Conservation (phyloP, 1,139 yeast species). For the Kazachstania sp. region DNA sequence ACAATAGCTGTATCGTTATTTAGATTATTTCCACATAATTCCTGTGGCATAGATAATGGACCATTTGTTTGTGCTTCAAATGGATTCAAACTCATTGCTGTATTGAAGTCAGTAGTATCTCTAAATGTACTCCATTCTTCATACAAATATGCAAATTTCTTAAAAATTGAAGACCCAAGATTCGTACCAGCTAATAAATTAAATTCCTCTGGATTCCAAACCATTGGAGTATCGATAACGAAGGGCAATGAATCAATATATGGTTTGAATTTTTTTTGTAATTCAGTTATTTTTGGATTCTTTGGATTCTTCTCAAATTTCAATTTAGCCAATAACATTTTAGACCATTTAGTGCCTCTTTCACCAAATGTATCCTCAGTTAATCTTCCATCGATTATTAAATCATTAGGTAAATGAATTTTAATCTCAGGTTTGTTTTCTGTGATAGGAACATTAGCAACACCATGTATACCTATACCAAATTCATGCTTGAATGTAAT, state of each 20-base stretch:
- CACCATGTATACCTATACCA: conserved; percentile 37
- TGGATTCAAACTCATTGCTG: too few species aligned
- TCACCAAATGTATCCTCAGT: conserved; percentile 38
- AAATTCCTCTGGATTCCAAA: conserved; percentile 52
- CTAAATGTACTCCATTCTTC: conserved; percentile 28
- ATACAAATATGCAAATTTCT: conserved; percentile 27
- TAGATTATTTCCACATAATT: too few species aligned
- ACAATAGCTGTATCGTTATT: background rate
- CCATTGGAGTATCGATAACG: conserved; percentile 51
- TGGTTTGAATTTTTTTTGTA: conserved; percentile 33
- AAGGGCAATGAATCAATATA: conserved; percentile 54
- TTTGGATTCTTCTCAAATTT: conserved; percentile 26
- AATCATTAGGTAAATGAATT: conserved; percentile 35
- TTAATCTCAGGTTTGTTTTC: conserved; percentile 1
- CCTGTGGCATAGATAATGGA: too few species aligned
- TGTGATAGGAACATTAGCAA: conserved; percentile 18
- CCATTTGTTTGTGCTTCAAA: too few species aligned
- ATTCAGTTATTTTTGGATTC: conserved; percentile 4
- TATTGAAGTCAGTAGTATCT: background rate
- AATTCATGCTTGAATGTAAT: conserved; percentile 28
- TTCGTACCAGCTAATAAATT: conserved; percentile 54
- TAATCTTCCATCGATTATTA: conserved; percentile 36
- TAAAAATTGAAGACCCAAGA: conserved; percentile 33
- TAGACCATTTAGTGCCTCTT: conserved; percentile 35
- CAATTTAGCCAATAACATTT: conserved; percentile 42